Evolutionary conservation across 768 basidiomycete species (phyloP).

Genomic region (Termitomyces sp.): DNA sequence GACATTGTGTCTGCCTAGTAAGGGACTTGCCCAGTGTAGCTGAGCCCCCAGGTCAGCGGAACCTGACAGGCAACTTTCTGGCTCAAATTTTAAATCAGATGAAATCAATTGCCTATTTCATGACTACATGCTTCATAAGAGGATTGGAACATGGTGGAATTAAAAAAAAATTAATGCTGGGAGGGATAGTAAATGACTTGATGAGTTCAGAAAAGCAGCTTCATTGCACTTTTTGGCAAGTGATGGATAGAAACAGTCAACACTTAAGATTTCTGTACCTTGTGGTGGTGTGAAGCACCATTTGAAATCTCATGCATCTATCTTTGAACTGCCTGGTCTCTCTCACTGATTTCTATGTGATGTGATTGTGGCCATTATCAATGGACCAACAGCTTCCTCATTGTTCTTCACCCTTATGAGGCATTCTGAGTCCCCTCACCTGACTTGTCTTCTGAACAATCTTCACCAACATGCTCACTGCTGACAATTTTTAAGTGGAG

Average conservation of each 20-base stretch:
- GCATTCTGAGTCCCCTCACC: constrained; percentile 10
- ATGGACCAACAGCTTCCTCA: constrained; percentile 6
- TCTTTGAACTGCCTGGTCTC: constrained; percentile 21
- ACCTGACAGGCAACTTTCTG: constrained; percentile 17
- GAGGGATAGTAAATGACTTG: constrained; percentile 13
- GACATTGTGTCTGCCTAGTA: too few relatives aligned
- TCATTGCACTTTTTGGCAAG: background rate
- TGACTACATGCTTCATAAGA: constrained; percentile 15
- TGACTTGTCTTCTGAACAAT: background rate
- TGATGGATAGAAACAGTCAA: constrained; percentile 18
- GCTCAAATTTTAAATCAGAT: constrained; percentile 15
- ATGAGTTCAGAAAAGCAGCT: background rate
- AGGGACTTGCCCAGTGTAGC: too few relatives aligned
- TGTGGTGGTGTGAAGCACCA: constrained; percentile 15
- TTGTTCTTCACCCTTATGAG: constrained; percentile 14
- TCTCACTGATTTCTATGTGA: constrained; percentile 18
- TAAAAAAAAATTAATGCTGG: constrained; percentile 15
- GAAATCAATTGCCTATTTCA: constrained; percentile 19
- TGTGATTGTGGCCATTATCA: constrained; percentile 17
- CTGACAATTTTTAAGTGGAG: background rate
- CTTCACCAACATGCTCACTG: background rate
- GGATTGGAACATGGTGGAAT: constrained; percentile 20
- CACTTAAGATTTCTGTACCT: constrained; percentile 19
- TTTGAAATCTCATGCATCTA: background rate
- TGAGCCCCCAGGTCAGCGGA: too few relatives aligned